A percentile compares a stretch with the other conserved stretches of the same genome.
Conservation (phyloP, 768 basidiomycete genomes). For the Asterophora parasitica region DNA sequence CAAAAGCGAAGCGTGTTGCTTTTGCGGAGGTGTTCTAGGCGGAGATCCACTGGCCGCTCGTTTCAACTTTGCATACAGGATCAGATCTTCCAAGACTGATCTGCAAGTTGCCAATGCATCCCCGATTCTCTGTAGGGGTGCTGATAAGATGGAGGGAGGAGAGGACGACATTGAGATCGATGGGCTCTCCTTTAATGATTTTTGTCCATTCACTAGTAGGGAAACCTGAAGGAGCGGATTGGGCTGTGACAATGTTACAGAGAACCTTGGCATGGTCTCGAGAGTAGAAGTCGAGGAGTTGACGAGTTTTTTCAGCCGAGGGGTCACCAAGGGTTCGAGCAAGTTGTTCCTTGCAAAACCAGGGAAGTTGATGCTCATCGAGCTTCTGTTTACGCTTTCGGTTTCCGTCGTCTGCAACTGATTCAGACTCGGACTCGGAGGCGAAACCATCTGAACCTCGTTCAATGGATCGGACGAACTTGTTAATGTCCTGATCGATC, state of each 20-base stretch:
- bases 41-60: background rate
- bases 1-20: constrained; percentile 21
- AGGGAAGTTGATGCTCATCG: too few relatives aligned
- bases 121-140: constrained; percentile 3
- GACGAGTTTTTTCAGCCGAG: background rate
- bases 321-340: background rate
- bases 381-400: too few relatives aligned
- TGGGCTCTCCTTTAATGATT: constrained; percentile 6
- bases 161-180: constrained; percentile 2
- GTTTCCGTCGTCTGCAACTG: too few relatives aligned
- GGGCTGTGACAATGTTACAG: background rate
- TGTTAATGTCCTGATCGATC: too few relatives aligned
- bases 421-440: too few relatives aligned
- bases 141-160: constrained; percentile 3
- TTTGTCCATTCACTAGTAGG: constrained; percentile 11
- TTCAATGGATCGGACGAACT: too few relatives aligned
- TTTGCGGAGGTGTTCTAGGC: constrained; percentile 14
- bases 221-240: constrained; percentile 3
- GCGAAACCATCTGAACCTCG: too few relatives aligned
- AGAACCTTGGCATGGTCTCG: background rate
- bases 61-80: background rate
- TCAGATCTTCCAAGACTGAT: background rate
- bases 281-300: background rate
- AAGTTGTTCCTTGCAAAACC: too few relatives aligned
- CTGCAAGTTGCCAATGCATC: background rate